Evolutionary conservation across 2,329 filamentous ascomycete species (phyloP).

Genomic region (Neofusicoccum kwambonambiense): DNA sequence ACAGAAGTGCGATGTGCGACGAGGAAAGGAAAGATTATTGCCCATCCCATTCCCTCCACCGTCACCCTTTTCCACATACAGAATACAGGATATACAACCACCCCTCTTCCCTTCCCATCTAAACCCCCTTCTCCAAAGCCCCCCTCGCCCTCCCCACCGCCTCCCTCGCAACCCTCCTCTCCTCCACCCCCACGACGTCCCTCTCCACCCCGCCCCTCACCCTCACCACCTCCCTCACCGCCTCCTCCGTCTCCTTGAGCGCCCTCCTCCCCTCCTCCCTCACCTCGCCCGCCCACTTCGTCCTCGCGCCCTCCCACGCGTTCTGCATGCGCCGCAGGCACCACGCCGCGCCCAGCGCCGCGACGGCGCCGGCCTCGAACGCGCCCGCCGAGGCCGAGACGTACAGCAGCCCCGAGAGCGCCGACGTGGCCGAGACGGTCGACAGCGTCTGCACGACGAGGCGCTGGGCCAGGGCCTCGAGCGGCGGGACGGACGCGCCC

Average conservation of each 20-base stretch:
- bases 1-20: too few relatives aligned
- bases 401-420: slow-evolving; percentile 56
- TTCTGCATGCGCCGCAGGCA: slow-evolving; percentile 58
- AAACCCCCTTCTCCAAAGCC: slow-evolving; percentile 41
- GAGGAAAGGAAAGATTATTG: too few relatives aligned
- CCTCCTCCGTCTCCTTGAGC: slow-evolving; percentile 53
- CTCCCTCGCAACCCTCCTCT: slow-evolving; percentile 35
- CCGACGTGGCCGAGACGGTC: slow-evolving; percentile 60
- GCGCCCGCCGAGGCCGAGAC: slow-evolving; percentile 48
- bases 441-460: slow-evolving; percentile 70
- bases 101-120: slow-evolving; percentile 27
- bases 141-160: slow-evolving; percentile 48
- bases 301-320: slow-evolving; percentile 56
- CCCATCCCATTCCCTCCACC: too few relatives aligned
- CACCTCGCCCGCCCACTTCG: slow-evolving; percentile 52
- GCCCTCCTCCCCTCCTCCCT: slow-evolving; percentile 58
- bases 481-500: slow-evolving; percentile 39
- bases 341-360: slow-evolving; percentile 58
- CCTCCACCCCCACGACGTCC: not conserved
- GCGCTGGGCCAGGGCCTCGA: slow-evolving; percentile 47
- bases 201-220: slow-evolving; percentile 41
- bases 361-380: slow-evolving; percentile 61
- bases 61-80: too few relatives aligned
- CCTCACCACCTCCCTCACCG: slow-evolving; percentile 44
- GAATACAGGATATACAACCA: too few relatives aligned